These are phyloP conservation scores for Martensiomyces pterosporus DNA, from an alignment of 192 early-diverging fungal species.

Conservation along the genomic window DNA sequence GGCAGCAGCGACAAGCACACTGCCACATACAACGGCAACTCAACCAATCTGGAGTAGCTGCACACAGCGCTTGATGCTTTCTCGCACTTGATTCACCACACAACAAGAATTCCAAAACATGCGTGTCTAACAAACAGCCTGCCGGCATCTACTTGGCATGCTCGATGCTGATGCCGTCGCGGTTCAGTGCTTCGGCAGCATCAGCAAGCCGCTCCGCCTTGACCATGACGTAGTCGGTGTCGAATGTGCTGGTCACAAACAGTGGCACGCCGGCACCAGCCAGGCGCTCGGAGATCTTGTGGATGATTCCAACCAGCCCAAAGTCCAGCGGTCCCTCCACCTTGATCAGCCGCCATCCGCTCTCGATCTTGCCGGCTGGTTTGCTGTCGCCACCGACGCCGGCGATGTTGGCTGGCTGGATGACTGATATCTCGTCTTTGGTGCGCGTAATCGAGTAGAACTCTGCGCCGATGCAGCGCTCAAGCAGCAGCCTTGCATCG, in stretches of 20 bases:
- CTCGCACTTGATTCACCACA: no score
- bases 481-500: neutral
- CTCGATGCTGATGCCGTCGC: neutral
- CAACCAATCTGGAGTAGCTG: neutral
- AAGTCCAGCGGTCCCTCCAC: slow-evolving; percentile 52
- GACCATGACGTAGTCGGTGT: slow-evolving; percentile 55
- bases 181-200: neutral
- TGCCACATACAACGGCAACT: neutral
- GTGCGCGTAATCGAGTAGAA: slow-evolving; percentile 2
- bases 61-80: no score
- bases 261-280: slow-evolving; percentile 37
- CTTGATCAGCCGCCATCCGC: slow-evolving; percentile 7
- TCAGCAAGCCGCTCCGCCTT: slow-evolving; percentile 20
- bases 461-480: neutral
- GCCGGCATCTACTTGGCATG: no score
- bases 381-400: neutral
- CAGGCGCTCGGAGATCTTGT: slow-evolving; percentile 23
- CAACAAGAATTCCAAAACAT: no score
- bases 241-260: slow-evolving; percentile 51
- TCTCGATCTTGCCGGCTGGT: neutral
- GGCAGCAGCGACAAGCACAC: neutral
- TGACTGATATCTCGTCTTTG: neutral
- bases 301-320: slow-evolving; percentile 48
- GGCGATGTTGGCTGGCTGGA: no score
- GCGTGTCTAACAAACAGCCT: no score